Evolutionary conservation across 305 asterid species (phyloP), one percentile per base, ranked within the genome.

Genomic region (Euphrasia arctica): DNA sequence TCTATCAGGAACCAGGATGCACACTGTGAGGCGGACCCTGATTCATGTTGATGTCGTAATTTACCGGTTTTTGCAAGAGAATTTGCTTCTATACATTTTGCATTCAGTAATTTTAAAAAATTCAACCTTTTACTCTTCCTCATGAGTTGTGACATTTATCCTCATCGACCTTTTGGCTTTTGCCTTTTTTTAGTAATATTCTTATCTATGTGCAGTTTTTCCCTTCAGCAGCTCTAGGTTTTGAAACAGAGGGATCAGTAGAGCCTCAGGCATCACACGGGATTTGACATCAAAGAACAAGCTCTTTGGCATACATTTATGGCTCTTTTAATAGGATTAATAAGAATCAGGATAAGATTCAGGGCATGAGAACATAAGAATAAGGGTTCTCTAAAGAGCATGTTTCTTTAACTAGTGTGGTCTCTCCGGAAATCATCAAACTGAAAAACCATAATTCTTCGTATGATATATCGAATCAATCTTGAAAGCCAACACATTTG

Each of bases 391-490:
- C 5, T 32, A 32, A 3, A 32, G 4, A 32, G 1, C 36, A 1
- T 18, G 64, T 43, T 43, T 43, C 41, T 31, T 31, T 31, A 31
- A 31, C 63, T 58, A 28, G 22, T 18, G 22, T 18, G 27, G 63
- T 58, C 8, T 34, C 31, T 3, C 49, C 3, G 8, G 28, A 36
- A 58, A 39, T 0, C 7, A 58, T 18, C 22, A 18, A 18, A 18
- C 22, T 9, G 5, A 25, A 54, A 49, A 22, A 25, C 10, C 29
- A 9, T 6, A 34, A 4, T 28, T 7, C 41, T 22, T 65, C n/a
- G 54, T 50, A 54, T 41, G 25, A 65, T 41, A 10, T 54, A 39
- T 39, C 12, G 42, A 39, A 45, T 42, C 62, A 54, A 22, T 54
- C 62, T 49, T 8, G 32, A 51, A 49, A 63, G 32, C 32, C 9